phyloP scores from a whole-genome alignment of 306 rosid species.

The Ziziphus jujuba region DNA sequence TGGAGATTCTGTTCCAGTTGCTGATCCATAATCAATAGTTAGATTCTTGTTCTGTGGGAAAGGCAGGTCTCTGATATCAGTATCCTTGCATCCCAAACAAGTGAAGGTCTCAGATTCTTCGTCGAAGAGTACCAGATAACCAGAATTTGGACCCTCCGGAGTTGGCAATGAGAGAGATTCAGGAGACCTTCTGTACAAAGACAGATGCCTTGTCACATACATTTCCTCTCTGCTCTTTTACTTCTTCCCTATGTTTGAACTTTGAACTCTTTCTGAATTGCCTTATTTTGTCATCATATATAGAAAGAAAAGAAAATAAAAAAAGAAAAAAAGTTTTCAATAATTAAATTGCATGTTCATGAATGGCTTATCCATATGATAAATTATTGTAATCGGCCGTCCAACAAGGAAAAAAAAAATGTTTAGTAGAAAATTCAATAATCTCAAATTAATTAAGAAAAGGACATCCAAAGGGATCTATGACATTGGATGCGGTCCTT shows the following conservation, averaged over 20 bases:
- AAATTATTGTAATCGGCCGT: too few relatives aligned
- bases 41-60: conserved; percentile 62
- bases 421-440: too few relatives aligned
- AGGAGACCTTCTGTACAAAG: conserved; percentile 34
- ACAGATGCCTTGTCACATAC: conserved; percentile 69
- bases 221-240: conserved; percentile 2
- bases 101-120: conserved; percentile 29
- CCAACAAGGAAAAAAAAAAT: too few relatives aligned
- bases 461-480: too few relatives aligned
- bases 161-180: conserved; percentile 34
- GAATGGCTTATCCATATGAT: too few relatives aligned
- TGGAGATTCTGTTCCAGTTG: background rate
- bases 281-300: too few relatives aligned
- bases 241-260: background rate
- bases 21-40: conserved; percentile 38
- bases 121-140: conserved; percentile 55
- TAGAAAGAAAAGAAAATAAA: too few relatives aligned
- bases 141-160: conserved; percentile 61
- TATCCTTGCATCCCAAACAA: conserved; percentile 38
- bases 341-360: too few relatives aligned
- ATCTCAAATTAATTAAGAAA: too few relatives aligned
- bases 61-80: conserved; percentile 40
- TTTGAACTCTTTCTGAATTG: too few relatives aligned
- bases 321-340: too few relatives aligned
- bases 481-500: too few relatives aligned